Percentiles rank a stretch among this genome's conserved stretches.
Conservation (phyloP, 495 filamentous ascomycete species). For the Aspergillus cavernicola region DNA sequence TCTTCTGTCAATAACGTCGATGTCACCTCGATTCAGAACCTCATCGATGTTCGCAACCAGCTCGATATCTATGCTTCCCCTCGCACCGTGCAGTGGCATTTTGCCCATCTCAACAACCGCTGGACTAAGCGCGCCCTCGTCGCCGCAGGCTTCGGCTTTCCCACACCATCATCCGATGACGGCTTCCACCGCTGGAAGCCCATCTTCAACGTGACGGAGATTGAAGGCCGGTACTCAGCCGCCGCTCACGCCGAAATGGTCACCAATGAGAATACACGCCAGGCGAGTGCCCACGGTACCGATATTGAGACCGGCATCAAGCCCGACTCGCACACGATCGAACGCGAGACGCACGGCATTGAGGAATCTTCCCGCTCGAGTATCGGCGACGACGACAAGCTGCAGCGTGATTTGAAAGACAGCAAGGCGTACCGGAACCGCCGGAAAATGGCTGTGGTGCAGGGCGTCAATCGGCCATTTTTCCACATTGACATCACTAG, state of each 20-base stretch:
- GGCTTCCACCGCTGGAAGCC: conserved; percentile 78
- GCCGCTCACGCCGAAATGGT: conserved; percentile 57
- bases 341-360: conserved; percentile 28
- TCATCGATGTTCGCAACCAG: conserved; percentile 97
- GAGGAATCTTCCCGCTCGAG: conserved; percentile 31
- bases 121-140: conserved; percentile 96
- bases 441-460: conserved; percentile 62
- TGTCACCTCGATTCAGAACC: conserved; percentile 86
- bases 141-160: conserved; percentile 91
- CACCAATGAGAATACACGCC: conserved; percentile 49
- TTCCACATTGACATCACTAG: conserved; percentile 95
- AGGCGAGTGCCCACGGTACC: conserved; percentile 24
- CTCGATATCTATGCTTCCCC: conserved; percentile 84
- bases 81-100: conserved; percentile 90
- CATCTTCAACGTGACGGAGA: conserved; percentile 93
- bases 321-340: conserved; percentile 24
- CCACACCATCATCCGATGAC: conserved; percentile 56
- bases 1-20: conserved; percentile 96
- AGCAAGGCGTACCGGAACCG: conserved; percentile 43
- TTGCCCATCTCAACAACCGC: conserved; percentile 90
- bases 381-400: conserved; percentile 30
- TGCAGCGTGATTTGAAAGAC: conserved; percentile 43
- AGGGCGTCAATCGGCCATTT: conserved; percentile 81
- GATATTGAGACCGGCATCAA: conserved; percentile 41
- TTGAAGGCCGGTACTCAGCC: conserved; percentile 67